Conservation (phyloP, 2,329 filamentous ascomycete species). For the Aspergillus carbonarius region DNA sequence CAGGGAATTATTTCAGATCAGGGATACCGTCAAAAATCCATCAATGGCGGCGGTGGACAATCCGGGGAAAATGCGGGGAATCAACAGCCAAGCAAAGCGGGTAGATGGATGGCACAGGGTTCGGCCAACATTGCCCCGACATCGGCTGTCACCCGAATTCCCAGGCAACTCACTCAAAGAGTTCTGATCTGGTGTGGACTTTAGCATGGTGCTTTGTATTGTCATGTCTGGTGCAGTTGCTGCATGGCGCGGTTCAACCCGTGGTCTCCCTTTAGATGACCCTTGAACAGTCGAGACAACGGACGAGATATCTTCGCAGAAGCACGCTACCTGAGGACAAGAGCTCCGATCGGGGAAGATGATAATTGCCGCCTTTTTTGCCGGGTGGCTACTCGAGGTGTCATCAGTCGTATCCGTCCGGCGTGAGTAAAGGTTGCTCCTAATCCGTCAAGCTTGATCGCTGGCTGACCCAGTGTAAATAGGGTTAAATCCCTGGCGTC, state of each 20-base stretch:
- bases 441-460: background rate
- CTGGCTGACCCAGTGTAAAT: background rate
- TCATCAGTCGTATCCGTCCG: background rate
- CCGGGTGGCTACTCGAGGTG: background rate
- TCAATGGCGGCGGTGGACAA: background rate
- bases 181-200: background rate
- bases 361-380: background rate
- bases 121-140: background rate
- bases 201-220: too few relatives aligned
- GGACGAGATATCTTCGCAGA: background rate
- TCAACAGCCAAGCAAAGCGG: conserved; percentile 5
- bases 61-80: conserved; percentile 17
- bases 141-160: background rate
- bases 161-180: background rate
- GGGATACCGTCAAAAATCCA: background rate
- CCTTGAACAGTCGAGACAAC: background rate
- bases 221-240: too few relatives aligned
- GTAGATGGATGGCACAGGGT: background rate
- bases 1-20: background rate
- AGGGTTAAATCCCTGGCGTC: background rate
- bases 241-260: too few relatives aligned
- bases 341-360: background rate
- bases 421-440: background rate
- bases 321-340: background rate
- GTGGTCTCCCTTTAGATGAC: too few relatives aligned